phyloP scores from a whole-genome alignment of 768 basidiomycete genomes.

The Hemileccinum impolitum region DNA sequence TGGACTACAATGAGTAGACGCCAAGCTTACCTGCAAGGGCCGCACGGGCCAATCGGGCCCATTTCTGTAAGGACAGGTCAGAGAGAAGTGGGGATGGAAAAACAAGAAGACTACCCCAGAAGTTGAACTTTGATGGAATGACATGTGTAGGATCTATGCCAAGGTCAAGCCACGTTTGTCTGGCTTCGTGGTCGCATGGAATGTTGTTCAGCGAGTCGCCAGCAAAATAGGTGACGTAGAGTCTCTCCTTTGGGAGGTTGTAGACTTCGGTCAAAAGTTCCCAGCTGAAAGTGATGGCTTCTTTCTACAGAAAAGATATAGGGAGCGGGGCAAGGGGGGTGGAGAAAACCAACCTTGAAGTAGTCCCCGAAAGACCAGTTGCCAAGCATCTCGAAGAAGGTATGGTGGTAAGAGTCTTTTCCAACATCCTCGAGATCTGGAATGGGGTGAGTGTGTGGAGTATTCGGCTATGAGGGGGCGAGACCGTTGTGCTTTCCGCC shows the following conservation, averaged over 20 bases:
- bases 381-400: constrained; percentile 99
- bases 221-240: constrained; percentile 98
- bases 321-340: neutral
- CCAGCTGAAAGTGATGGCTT: constrained; percentile 93
- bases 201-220: constrained; percentile 85
- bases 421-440: constrained; percentile 98
- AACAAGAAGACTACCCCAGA: constrained; percentile 76
- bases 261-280: constrained; percentile 89
- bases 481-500: constrained; percentile 98
- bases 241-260: constrained; percentile 80
- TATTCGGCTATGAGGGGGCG: constrained; percentile 7
- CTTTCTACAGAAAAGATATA: constrained; percentile 55
- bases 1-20: neutral
- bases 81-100: neutral
- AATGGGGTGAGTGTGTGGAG: constrained; percentile 2
- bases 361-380: constrained; percentile 99
- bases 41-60: constrained; percentile 97
- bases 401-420: constrained; percentile 97
- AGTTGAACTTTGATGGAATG: constrained; percentile 95
- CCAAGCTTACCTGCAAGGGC: constrained; percentile 76
- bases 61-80: constrained; percentile 62
- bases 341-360: constrained; percentile 74
- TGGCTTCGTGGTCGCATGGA: constrained; percentile 86
- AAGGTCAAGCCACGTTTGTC: constrained; percentile 81
- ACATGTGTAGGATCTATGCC: constrained; percentile 90